These are phyloP conservation scores for Pythium guiyangense DNA, from an alignment of 352 stramenopile species.

Conservation along the genomic window DNA sequence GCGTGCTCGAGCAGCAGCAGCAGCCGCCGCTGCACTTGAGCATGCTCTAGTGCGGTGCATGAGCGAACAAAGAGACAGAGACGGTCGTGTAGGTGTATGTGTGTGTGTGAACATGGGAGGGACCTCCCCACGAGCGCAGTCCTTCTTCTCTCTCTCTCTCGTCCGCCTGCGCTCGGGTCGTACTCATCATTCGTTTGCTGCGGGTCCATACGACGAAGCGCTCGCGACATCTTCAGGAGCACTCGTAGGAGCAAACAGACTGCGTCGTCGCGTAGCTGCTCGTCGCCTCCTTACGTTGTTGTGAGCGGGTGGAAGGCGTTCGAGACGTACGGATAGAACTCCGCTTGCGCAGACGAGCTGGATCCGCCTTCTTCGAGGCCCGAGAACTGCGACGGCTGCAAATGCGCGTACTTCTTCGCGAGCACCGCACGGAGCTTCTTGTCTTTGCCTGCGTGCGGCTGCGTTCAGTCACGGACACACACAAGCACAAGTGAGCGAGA, in stretches of 20 bases:
- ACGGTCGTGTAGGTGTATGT: constrained; percentile 10
- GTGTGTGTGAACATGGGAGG: constrained; percentile 3
- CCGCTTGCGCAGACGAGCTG: constrained; percentile 45
- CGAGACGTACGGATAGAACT: constrained; percentile 84
- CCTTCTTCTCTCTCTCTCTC: no score
- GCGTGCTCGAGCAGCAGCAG: constrained; percentile 15
- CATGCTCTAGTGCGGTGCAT: constrained; percentile 36
- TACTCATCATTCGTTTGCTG: no score
- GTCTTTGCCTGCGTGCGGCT: constrained; percentile 76
- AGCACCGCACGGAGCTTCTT: constrained; percentile 80
- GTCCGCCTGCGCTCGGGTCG: no score
- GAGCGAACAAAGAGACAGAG: not conserved
- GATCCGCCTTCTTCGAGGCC: constrained; percentile 62
- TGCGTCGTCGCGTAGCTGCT: constrained; percentile 1
- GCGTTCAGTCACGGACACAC: not conserved
- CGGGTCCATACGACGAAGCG: no score
- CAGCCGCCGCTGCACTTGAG: constrained; percentile 31
- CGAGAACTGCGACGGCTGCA: constrained; percentile 82
- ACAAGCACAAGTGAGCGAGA: not conserved
- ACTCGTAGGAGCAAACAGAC: no score
- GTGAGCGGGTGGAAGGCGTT: constrained; percentile 71
- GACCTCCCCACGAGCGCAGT: no score
- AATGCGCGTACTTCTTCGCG: constrained; percentile 81
- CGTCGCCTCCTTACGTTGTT: constrained; percentile 10
- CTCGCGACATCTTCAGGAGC: no score